phyloP scores from a whole-genome alignment of 208 protist species.

The Crithidia bombi region DNA sequence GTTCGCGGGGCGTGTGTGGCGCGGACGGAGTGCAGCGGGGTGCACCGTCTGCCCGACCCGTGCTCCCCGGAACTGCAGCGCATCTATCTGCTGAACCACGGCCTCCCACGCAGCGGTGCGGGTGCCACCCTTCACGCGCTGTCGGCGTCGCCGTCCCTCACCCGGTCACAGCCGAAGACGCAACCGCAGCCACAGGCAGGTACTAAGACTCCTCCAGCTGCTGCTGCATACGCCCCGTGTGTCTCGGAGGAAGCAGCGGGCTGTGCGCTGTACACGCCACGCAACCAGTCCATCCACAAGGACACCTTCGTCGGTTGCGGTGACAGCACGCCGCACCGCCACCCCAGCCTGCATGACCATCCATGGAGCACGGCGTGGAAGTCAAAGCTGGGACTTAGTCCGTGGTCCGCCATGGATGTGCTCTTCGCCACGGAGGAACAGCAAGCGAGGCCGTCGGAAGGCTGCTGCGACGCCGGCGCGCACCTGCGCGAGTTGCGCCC shows the following conservation, averaged over 20 bases:
- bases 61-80: constrained; percentile 55
- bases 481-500: background rate
- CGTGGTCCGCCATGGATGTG: constrained; percentile 17
- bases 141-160: background rate
- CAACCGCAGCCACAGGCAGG: background rate
- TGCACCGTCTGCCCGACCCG: constrained; percentile 70
- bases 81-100: constrained; percentile 69
- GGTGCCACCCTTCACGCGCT: constrained; percentile 5
- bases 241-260: background rate
- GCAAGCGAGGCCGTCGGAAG: background rate
- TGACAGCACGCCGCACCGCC: constrained; percentile 29
- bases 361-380: background rate
- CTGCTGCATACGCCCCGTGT: background rate
- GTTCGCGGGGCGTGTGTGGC: constrained; percentile 60
- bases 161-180: background rate
- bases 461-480: background rate
- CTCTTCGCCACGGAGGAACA: background rate
- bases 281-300: constrained; percentile 24
- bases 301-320: constrained; percentile 10
- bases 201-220: background rate
- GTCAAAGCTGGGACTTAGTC: background rate
- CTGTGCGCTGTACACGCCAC: constrained; percentile 20
- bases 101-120: constrained; percentile 31
- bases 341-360: background rate
- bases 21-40: constrained; percentile 55